phyloP scores from a whole-genome alignment of 192 early-diverging fungal species.

The Phycomyces blakesleeanus region DNA sequence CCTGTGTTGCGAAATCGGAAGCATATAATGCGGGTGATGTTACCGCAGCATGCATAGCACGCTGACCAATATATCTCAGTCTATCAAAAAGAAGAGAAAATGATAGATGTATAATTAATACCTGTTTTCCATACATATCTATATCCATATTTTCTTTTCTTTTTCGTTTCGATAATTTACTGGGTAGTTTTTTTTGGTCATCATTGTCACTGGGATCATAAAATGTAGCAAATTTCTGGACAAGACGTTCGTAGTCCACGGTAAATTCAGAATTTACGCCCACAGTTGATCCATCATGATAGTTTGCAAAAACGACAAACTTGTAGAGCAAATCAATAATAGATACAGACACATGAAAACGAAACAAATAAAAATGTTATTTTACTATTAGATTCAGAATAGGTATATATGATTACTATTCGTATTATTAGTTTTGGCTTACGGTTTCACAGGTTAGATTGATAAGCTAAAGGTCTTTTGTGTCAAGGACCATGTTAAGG shows the following conservation, averaged over 20 bases:
- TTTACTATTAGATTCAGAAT: too few species aligned
- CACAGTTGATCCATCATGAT: slow-evolving; percentile 67
- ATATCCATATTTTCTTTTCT: too few species aligned
- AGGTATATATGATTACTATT: too few species aligned
- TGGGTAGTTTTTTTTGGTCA: slow-evolving; percentile 13
- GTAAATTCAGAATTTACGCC: slow-evolving; percentile 65
- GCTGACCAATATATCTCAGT: slow-evolving; percentile 51
- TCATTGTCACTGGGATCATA: slow-evolving; percentile 32
- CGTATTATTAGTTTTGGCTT: too few species aligned
- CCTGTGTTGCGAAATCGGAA: slow-evolving; percentile 54
- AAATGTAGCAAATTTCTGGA: slow-evolving; percentile 50
- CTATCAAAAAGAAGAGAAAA: too few species aligned
- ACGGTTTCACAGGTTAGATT: slow-evolving; percentile 59
- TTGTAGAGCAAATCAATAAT: slow-evolving; percentile 25
- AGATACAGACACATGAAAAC: too few species aligned
- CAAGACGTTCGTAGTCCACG: slow-evolving; percentile 51
- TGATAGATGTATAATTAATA: neutral
- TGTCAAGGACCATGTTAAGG: slow-evolving; percentile 54
- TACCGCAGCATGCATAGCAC: slow-evolving; percentile 58
- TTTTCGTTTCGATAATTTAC: too few species aligned
- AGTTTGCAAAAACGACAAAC: slow-evolving; percentile 67
- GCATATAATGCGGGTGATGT: slow-evolving; percentile 61
- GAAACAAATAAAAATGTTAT: too few species aligned
- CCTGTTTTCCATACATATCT: too few species aligned
- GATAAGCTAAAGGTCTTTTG: slow-evolving; percentile 57